Evolutionary conservation across 352 stramenopile genomes (phyloP).

Genomic region (Phytophthora vignae): DNA sequence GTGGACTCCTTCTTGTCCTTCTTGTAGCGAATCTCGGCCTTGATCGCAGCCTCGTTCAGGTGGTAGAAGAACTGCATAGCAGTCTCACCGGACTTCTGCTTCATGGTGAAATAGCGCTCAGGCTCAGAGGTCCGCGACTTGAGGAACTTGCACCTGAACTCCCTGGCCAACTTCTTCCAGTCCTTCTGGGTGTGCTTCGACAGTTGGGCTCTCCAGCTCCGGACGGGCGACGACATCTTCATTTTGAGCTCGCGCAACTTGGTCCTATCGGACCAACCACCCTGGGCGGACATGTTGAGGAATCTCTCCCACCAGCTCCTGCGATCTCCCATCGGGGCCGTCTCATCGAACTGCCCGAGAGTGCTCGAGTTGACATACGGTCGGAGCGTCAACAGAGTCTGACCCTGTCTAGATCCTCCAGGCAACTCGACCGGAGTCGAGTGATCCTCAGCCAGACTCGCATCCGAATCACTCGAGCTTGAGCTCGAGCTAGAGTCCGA

Average conservation of each 20-base stretch:
- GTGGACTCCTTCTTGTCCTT: background rate
- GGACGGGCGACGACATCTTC: background rate
- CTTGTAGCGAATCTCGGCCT: background rate
- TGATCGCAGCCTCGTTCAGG: constrained; percentile 6
- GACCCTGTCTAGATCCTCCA: too few relatives aligned
- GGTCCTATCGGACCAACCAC: background rate
- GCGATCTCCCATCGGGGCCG: background rate
- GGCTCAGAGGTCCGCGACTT: constrained; percentile 2
- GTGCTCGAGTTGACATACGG: constrained; percentile 1
- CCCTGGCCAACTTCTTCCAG: background rate
- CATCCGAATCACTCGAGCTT: too few relatives aligned
- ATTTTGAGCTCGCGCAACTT: constrained; percentile 7
- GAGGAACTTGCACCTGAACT: background rate
- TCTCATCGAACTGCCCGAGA: background rate
- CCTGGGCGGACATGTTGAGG: constrained; percentile 2
- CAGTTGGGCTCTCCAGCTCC: constrained; percentile 2
- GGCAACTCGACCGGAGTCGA: too few relatives aligned
- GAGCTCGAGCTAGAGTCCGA: too few relatives aligned
- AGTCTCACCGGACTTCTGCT: constrained; percentile 1
- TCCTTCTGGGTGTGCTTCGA: background rate
- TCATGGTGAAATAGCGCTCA: constrained; percentile 3
- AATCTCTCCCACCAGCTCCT: constrained; percentile 2
- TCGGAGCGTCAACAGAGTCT: background rate
- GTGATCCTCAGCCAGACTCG: too few relatives aligned
- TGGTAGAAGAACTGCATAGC: constrained; percentile 4